These are phyloP conservation scores for Drechmeria coniospora DNA, from an alignment of 2,329 filamentous ascomycete species.

Conservation along the genomic window DNA sequence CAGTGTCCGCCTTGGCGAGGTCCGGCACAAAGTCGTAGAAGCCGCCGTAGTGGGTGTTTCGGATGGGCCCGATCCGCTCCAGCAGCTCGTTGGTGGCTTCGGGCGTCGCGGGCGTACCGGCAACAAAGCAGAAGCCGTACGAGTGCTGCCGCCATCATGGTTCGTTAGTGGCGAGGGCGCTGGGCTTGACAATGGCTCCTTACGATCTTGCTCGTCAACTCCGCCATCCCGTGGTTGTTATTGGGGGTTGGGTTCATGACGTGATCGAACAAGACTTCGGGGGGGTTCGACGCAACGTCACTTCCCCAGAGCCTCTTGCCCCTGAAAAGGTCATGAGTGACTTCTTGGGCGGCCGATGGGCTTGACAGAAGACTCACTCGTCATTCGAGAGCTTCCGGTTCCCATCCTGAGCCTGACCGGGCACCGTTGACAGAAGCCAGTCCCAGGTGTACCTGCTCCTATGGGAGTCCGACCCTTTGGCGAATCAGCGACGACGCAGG, in stretches of 20 bases:
- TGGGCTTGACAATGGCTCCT: constrained; percentile 7
- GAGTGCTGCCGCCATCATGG: constrained; percentile 33
- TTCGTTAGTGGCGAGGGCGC: no score
- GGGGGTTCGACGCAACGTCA: constrained; percentile 27
- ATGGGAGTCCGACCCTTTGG: constrained; percentile 62
- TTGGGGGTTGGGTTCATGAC: constrained; percentile 41
- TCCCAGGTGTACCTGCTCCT: constrained; percentile 49
- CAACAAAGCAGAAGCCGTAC: constrained; percentile 66
- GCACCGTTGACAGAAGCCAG: constrained; percentile 20
- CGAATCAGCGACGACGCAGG: constrained; percentile 1
- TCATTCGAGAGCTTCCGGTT: constrained; percentile 11
- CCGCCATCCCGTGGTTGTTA: constrained; percentile 35
- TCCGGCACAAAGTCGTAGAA: constrained; percentile 77
- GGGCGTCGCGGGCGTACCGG: constrained; percentile 49
- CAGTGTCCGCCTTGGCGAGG: constrained; percentile 74
- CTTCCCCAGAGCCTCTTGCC: constrained; percentile 10
- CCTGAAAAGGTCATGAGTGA: constrained; percentile 1
- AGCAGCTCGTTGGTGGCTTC: constrained; percentile 61
- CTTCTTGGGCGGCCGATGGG: background rate
- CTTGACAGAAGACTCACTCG: constrained; percentile 2
- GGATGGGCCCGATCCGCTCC: constrained; percentile 70
- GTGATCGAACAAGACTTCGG: constrained; percentile 42
- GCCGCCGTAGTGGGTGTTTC: constrained; percentile 78
- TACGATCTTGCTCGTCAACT: constrained; percentile 52
- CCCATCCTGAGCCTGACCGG: constrained; percentile 17